Evolutionary conservation across 345 rosid genomes (phyloP).

Genomic region (Populus davidiana): DNA sequence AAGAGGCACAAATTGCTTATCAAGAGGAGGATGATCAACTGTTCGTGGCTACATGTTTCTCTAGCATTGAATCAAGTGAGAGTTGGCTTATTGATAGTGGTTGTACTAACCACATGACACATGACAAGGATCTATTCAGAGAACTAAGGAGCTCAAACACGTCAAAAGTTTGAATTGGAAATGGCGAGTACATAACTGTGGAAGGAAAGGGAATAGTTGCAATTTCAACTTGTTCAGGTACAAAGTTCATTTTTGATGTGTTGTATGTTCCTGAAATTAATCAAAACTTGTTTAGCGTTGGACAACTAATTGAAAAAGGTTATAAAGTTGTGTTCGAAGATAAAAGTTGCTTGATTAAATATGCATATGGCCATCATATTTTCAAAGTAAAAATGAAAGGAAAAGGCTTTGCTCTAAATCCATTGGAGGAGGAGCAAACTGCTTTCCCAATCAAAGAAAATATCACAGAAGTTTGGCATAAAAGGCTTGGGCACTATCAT

Average conservation of each 20-base stretch:
- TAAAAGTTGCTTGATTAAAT: neutral
- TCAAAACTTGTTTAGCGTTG: slow-evolving; percentile 20
- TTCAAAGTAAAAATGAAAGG: slow-evolving; percentile 3
- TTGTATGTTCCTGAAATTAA: slow-evolving; percentile 2
- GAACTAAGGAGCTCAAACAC: too few relatives aligned
- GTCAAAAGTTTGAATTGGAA: too few relatives aligned
- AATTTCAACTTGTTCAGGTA: too few relatives aligned
- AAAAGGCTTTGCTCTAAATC: slow-evolving; percentile 10
- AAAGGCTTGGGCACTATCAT: neutral
- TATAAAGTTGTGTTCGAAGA: slow-evolving; percentile 8
- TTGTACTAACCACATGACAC: too few relatives aligned
- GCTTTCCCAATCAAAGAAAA: neutral
- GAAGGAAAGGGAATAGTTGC: too few relatives aligned
- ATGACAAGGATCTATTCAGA: too few relatives aligned
- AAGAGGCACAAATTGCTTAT: too few relatives aligned
- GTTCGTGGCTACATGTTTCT: too few relatives aligned
- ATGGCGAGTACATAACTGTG: too few relatives aligned
- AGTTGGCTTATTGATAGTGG: too few relatives aligned
- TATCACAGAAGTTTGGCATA: neutral
- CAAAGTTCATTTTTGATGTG: neutral
- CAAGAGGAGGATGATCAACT: too few relatives aligned
- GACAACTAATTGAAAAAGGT: neutral
- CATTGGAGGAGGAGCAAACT: neutral
- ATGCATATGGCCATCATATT: neutral
- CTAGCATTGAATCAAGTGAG: too few relatives aligned